phyloP scores from a whole-genome alignment of 371 early-diverging fungal species.

The Nematocida minor region DNA sequence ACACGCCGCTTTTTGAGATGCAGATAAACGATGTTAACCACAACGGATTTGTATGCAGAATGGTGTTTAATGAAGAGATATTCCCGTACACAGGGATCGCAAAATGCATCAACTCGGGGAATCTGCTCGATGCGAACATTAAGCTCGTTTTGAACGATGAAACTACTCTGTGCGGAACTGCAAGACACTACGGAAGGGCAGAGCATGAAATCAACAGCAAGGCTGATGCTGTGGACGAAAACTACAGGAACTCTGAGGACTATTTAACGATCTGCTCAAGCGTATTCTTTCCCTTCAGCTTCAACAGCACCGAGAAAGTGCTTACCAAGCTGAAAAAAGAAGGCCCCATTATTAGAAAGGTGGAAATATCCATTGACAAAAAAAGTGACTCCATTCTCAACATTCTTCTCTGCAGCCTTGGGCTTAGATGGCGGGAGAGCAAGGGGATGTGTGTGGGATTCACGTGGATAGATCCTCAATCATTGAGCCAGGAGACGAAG shows the following conservation, averaged over 20 bases:
- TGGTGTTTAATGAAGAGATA: constrained; percentile 27
- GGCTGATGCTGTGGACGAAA: no score
- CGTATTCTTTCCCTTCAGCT: no score
- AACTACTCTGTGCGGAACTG: not conserved
- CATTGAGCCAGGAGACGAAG: not conserved
- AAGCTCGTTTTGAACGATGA: not conserved
- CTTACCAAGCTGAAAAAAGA: not conserved
- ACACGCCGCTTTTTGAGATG: constrained; percentile 19
- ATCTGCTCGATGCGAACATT: not conserved
- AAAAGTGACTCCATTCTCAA: not conserved
- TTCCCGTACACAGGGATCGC: not conserved
- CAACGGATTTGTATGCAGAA: not conserved
- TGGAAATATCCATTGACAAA: not conserved
- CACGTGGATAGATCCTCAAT: not conserved
- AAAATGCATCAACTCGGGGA: constrained; percentile 3
- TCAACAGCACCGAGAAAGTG: no score
- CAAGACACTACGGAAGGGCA: not conserved
- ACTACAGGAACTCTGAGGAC: not conserved
- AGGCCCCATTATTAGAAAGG: not conserved
- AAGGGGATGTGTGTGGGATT: constrained; percentile 24
- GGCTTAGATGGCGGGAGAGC: constrained; percentile 3
- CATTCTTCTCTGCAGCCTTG: constrained; percentile 9
- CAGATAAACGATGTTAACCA: not conserved
- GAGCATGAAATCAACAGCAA: not conserved
- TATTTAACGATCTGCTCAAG: not conserved